A percentile compares a stretch with the other conserved stretches of the same genome.
These are phyloP conservation scores for Globisporangium barbulae DNA, from an alignment of 352 stramenopile species.

Conservation along the genomic window DNA sequence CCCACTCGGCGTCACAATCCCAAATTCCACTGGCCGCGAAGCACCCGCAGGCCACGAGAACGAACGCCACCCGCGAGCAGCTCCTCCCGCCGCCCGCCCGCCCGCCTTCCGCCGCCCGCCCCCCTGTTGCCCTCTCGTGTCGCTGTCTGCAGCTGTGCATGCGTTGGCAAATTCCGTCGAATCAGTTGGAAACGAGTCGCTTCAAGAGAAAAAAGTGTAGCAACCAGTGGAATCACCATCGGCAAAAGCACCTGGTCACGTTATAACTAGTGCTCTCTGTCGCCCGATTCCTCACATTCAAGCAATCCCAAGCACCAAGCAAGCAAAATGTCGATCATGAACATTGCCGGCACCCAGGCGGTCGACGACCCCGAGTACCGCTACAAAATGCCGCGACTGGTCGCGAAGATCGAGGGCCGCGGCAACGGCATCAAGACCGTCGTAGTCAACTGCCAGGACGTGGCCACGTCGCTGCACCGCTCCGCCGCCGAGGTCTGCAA, in stretches of 20 bases:
- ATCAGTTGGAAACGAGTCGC: conserved; percentile 72
- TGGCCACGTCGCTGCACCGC: conserved; percentile 93
- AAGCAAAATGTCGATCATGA: conserved; percentile 83
- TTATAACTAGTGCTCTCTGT: conserved; percentile 22
- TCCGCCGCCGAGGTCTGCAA: conserved; percentile 96
- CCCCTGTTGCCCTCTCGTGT: conserved; percentile 7
- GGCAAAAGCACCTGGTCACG: conserved; percentile 30
- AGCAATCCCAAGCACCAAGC: background rate
- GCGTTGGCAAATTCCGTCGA: conserved; percentile 81
- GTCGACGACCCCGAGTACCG: conserved; percentile 95
- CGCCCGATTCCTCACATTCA: background rate
- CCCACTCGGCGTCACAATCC: conserved; percentile 3
- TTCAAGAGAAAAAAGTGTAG: conserved; percentile 77
- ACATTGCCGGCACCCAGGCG: conserved; percentile 86
- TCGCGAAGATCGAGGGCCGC: conserved; percentile 97
- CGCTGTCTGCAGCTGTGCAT: conserved; percentile 67
- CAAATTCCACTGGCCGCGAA: conserved; percentile 11
- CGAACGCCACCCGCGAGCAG: background rate
- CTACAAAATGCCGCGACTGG: conserved; percentile 98
- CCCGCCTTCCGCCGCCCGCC: background rate
- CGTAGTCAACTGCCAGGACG: conserved; percentile 96
- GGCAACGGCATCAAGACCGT: conserved; percentile 99
- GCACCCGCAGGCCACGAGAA: background rate
- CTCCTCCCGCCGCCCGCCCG: background rate
- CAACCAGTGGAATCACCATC: conserved; percentile 23